Percentiles rank a stretch among this genome's conserved stretches.
Conservation (phyloP, 78 protist genomes). For the Planoprotostelium fungivorum region DNA sequence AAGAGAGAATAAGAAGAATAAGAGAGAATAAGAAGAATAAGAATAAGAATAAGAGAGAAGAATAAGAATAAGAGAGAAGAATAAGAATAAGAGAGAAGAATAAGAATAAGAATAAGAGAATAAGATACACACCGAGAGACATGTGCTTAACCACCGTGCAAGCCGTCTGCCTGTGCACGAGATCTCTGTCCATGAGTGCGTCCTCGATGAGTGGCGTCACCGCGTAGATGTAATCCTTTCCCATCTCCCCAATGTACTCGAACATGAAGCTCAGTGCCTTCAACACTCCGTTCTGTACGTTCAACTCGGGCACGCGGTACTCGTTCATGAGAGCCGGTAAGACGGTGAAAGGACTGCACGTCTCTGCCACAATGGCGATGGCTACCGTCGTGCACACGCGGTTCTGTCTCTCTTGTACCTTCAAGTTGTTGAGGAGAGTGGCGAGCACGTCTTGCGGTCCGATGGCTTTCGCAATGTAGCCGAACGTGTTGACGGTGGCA, state of each 20-base stretch:
- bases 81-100: too few species aligned
- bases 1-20: background rate
- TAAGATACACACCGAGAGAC: constrained; percentile 21
- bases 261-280: constrained; percentile 96
- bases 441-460: constrained; percentile 98
- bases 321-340: constrained; percentile 98
- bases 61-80: too few species aligned
- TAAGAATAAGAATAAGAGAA: too few species aligned
- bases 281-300: constrained; percentile 98
- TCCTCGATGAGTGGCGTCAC: constrained; percentile 96
- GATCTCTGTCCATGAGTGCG: constrained; percentile 97
- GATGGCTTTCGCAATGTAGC: constrained; percentile 96
- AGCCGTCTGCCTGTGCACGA: constrained; percentile 97
- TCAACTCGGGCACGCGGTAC: constrained; percentile 97
- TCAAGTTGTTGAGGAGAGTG: constrained; percentile 95
- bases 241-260: constrained; percentile 98
- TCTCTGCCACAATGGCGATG: constrained; percentile 98
- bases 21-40: background rate
- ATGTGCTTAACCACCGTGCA: constrained; percentile 72
- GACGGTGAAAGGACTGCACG: constrained; percentile 96
- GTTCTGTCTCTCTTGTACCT: constrained; percentile 96
- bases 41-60: too few species aligned
- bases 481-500: constrained; percentile 96
- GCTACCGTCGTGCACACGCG: constrained; percentile 99
- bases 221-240: constrained; percentile 94